phyloP scores from a whole-genome alignment of 805 yeast genomes.

The Pichia californica region DNA sequence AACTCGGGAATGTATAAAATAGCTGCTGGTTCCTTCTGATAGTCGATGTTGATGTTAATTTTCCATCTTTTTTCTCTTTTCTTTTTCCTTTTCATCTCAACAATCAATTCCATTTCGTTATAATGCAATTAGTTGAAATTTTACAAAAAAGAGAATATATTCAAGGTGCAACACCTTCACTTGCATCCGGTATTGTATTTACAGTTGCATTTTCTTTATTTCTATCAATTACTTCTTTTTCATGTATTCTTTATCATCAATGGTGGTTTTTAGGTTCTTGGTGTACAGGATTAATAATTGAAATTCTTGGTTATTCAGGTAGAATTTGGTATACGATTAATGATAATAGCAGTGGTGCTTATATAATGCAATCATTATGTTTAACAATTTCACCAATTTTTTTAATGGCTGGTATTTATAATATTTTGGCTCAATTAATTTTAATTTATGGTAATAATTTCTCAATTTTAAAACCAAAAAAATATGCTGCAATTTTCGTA shows the following conservation, averaged over 20 bases:
- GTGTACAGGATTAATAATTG: constrained; percentile 49
- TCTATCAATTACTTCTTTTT: constrained; percentile 33
- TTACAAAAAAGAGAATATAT: too few relatives aligned
- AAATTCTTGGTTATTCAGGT: constrained; percentile 58
- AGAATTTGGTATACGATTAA: constrained; percentile 40
- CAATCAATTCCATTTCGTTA: too few relatives aligned
- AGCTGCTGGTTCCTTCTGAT: too few relatives aligned
- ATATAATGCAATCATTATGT: constrained; percentile 52
- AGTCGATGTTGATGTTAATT: too few relatives aligned
- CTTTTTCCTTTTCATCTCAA: too few relatives aligned
- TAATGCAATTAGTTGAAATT: too few relatives aligned
- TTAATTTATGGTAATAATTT: constrained; percentile 49
- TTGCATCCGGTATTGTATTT: constrained; percentile 53
- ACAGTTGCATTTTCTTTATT: constrained; percentile 46
- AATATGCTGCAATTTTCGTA: constrained; percentile 54
- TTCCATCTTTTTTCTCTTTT: too few relatives aligned
- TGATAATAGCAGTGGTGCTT: constrained; percentile 29
- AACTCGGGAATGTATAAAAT: too few relatives aligned
- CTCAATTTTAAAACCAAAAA: constrained; percentile 44
- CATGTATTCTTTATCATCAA: constrained; percentile 42
- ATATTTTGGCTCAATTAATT: constrained; percentile 52
- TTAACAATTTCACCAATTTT: constrained; percentile 72
- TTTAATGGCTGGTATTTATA: constrained; percentile 72
- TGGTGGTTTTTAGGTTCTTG: constrained; percentile 61
- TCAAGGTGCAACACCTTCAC: too few relatives aligned